Evolutionary conservation across 805 yeast genomes (phyloP), one percentile per base, ranked within the genome.

Genomic region (Grigorovia humatica): DNA sequence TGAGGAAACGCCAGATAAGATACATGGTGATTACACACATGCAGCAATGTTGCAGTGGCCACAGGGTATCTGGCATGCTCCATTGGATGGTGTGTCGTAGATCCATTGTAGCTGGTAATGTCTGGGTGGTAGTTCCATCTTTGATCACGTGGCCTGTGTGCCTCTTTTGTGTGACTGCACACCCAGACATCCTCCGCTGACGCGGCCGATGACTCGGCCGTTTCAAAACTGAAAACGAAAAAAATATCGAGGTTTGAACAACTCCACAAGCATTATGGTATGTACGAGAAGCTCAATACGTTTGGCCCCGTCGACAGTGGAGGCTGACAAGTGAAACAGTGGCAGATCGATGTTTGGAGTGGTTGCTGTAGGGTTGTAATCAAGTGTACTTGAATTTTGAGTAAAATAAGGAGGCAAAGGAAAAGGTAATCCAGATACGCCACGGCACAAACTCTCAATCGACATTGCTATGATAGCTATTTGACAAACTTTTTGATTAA

Each of bases 1-100:
- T 11, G 60, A 72, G 7, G 68, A 69, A 4, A 60, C 67, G 2
- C 60, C 72, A 2, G 58, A 59, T 13, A 72, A 72, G 43, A 70
- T 63, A 1, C 67, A 72, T 48, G 76, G 89, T 38, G 90, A 84
- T 61, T 85, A 81, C 56, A 78, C 89, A 6, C 75, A 75, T 50
- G 88, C 89, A 1, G 88, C 79, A 1, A 55, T 71, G 1, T 61
- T 83, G 44, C 63, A 68, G 38, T 81, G 84, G 80, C 89, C 90
- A 1, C 65, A 70, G 15, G 85, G 86, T 0, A 69, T 70, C 6
- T 77, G 83, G 65, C 68, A 64, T 1, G 66, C 65, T 0, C 83
- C 87, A 0, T 58, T 58, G 7, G 76, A 76, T 1, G 87, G 87
- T 2, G 70, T 80, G 11, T 78, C 84, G 13, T 67, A 47, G n/a